Evolutionary conservation across 2,329 filamentous ascomycete species (phyloP), one percentile per base, ranked within the genome.

Genomic region (Blastomyces emzantsi): DNA sequence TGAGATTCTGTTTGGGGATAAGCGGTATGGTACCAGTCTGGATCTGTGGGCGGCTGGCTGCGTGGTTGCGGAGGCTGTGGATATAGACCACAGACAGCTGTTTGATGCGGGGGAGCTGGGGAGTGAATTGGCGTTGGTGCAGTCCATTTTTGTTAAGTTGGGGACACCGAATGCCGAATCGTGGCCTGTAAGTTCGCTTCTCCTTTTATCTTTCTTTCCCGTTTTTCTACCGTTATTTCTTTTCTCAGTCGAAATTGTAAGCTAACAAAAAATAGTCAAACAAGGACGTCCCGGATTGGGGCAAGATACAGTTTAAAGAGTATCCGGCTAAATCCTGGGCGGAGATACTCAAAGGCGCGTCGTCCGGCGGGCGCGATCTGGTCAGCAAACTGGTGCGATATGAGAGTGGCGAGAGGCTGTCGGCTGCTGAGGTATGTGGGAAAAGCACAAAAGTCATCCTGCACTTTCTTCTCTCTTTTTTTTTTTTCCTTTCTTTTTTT

Each of bases 1-100:
- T 0, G 95, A 99, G 72, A 84, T 92, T 0, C 81, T 99, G 7
- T 97, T 99, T 73, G 94, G 92, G 0, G 83, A 92, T 73, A 85
- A 82, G 60, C 78, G 80, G 0, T 99, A 99, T 72, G 84, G 82
- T 1, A 74, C 83, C 0, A 81, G 84, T 9, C 82, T 97, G 2
- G 94, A 99, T 74, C 86, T 97, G 77, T 99, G 95, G 94, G 89
- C 87, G 3, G 83, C 89, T 0, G 94, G 95, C 0, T 88, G 88
- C 66, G 88, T 96, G 70, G 84, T 95, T 13, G 90, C 91, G 4
- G 92, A 97, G 75, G 78, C 90, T 75, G 72, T 86, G 78, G 71
- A 81, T 74, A 66, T 81, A 67, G 67, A 81, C 73, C 69, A 85
- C 78, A 55, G 78, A 65, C 82, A 88, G 0, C 80, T 97, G 0